Evolutionary conservation across 306 rosid species (phyloP).

Genomic region (Quercus cerris): DNA sequence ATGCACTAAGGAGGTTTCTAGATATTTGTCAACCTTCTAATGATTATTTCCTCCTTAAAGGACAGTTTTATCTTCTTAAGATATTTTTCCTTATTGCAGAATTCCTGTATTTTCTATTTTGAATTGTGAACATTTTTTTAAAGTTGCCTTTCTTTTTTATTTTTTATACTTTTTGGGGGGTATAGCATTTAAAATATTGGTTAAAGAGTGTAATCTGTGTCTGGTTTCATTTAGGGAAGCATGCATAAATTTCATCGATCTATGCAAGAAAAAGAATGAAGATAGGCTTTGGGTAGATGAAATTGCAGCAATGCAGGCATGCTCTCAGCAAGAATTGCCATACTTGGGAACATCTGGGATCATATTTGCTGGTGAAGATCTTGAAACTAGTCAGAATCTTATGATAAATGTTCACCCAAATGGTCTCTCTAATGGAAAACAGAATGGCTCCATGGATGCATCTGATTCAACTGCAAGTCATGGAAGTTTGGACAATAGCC

Average conservation of each 20-base stretch:
- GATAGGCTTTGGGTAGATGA: constrained; percentile 94
- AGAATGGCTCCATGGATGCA: constrained; percentile 46
- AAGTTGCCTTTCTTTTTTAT: neutral
- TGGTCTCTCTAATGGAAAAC: constrained; percentile 31
- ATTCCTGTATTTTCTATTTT: neutral
- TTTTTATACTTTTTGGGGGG: neutral
- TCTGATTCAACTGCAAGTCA: constrained; percentile 78
- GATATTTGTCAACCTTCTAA: neutral
- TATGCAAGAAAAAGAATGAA: constrained; percentile 91
- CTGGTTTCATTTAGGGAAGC: constrained; percentile 70
- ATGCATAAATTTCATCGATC: constrained; percentile 73
- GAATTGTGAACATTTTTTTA: neutral
- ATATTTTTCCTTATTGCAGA: neutral
- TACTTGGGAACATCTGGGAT: constrained; percentile 81
- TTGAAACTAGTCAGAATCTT: constrained; percentile 32
- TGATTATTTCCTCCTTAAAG: neutral
- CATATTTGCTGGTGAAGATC: constrained; percentile 87
- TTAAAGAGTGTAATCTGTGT: constrained; percentile 13
- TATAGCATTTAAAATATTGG: neutral
- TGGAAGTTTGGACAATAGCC: constrained; percentile 74
- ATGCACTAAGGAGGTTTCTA: neutral
- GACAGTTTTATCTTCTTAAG: neutral
- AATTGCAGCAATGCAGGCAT: constrained; percentile 91
- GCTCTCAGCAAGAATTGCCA: constrained; percentile 66
- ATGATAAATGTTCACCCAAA: constrained; percentile 28